Conservation (phyloP, 805 yeast species). For the Priceomyces haplophilus region DNA sequence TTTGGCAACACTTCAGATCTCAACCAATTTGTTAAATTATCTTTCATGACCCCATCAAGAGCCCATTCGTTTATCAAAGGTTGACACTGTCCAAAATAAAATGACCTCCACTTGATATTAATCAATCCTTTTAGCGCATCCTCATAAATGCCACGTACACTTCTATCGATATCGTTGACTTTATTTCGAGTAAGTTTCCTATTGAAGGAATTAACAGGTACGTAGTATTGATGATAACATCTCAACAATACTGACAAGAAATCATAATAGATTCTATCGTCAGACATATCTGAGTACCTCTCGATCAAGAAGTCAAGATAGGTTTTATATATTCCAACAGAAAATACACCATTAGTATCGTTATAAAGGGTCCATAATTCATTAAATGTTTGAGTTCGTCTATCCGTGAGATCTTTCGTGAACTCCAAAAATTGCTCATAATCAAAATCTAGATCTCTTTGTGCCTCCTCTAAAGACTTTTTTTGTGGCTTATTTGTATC, state of each 20-base stretch:
- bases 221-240: slow-evolving; percentile 12
- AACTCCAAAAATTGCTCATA: slow-evolving; percentile 35
- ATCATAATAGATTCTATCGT: slow-evolving; percentile 20
- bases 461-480: slow-evolving; percentile 23
- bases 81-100: slow-evolving; percentile 25
- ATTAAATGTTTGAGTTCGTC: slow-evolving; percentile 23
- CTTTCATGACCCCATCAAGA: slow-evolving; percentile 26
- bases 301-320: slow-evolving; percentile 26
- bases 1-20: slow-evolving; percentile 14
- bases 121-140: slow-evolving; percentile 25
- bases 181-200: slow-evolving; percentile 5
- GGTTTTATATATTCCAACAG: slow-evolving; percentile 20
- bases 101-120: slow-evolving; percentile 24
- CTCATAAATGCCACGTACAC: slow-evolving; percentile 15
- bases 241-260: slow-evolving; percentile 17
- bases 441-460: slow-evolving; percentile 34
- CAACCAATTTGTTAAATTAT: slow-evolving; percentile 21
- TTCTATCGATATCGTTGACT: slow-evolving; percentile 10
- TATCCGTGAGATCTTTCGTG: slow-evolving; percentile 19
- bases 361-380: slow-evolving; percentile 37
- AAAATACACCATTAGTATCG: slow-evolving; percentile 20
- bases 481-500: slow-evolving; percentile 1
- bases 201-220: slow-evolving; percentile 17
- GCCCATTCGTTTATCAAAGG: slow-evolving; percentile 39
- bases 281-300: slow-evolving; percentile 12